Base-by-base conservation (phyloP, 2,329 filamentous ascomycete genomes). In the Teratosphaeria destructans region DNA sequence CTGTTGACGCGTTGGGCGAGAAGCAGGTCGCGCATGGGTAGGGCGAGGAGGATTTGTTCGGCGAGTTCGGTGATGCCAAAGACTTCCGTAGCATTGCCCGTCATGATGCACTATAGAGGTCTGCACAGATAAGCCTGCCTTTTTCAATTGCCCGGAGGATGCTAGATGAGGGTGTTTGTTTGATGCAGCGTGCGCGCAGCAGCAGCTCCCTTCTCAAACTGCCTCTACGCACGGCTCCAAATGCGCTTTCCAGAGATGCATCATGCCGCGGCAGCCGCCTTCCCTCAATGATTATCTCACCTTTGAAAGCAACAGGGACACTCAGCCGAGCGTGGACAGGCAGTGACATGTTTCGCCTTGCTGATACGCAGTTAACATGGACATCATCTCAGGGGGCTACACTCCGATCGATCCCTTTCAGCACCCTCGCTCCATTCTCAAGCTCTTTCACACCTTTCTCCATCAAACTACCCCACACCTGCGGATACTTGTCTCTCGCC, bases 401-500 rank as follows among this genome's bases (percentile, higher is more conserved):
- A 12, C 53, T 61, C 19, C 63, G 56, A 59, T 65, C 63, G 26
- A 65, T 59, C n/a, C 37, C 35, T 39, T 63, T 57, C 55, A 56
- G 53, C 54, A 54, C 57, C 62, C 6, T 62, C 55, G 57, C 60
- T 29, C 43, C 52, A n/a, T 27, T 27, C 58, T 68, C 8, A 32
- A 60, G 58, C 55, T 59, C 57, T 47, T 66, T 63, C 27, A 65
- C 60, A 27, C 82, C 80, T 59, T 80, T 76, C 63, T 77, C 78
- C 66, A 83, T 80, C 61, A 95, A 72, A 65, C 86, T 79, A 11
- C 75, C 76, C 91, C 90, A 96, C 5, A 82, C 75, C 10, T 82
- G 78, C 0, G 88, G 85, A 72, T 89, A 90, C 52, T 81, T 79
- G 55, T 81, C 74, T 65, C 81, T 81, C 2, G 87, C 87, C 90